Evolutionary conservation across 2,329 filamentous ascomycete genomes (phyloP), one percentile per base, ranked within the genome.

Genomic region (Verticillium longisporum): DNA sequence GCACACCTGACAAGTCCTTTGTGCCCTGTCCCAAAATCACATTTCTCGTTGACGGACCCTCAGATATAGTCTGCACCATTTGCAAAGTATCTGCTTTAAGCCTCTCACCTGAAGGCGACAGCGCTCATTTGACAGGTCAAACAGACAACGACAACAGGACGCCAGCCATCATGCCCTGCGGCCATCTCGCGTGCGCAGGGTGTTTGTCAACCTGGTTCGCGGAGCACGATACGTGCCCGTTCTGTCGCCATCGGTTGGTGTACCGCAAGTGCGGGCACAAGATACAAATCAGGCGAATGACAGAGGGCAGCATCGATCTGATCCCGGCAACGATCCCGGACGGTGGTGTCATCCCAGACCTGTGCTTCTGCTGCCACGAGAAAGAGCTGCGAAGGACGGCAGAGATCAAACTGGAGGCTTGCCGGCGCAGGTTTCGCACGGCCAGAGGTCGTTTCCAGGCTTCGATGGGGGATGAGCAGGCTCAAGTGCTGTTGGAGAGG

Each of bases 121-220:
- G 18, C 13, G 31, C 50, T 10, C 6, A 1, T 18, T 11, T 13
- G 7, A 53, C 26, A 26, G 26, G 26, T 26, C 26, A 26, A 18
- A 54, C 9, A 14, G 13, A 15, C 2, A 34, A 9, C 15, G 41
- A n/a, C 10, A 60, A 66, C 4, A 53, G n/a, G 0, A 60, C 63
- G 1, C 68, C 74, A 1, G 62, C 65, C 3, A 70, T 76, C 1
- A 62, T 76, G 31, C 71, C 75, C 0, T 76, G 75, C 45, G 74
- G 73, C 0, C 75, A 78, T 59, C 62, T 71, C 4, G 71, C 64
- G 4, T 73, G 74, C 57, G 55, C 62, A 4, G 15, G 9, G 2
- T 77, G 75, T 50, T 58, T 76, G 15, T 41, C 60, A 2, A 38
- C 18, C 2, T 75, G 74, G 72, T 55, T 74, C 6, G 31, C 32